Evolutionary conservation across 257 asterid genomes (phyloP), one percentile per base, ranked within the genome.

Genomic region (Solanum appendiculatum): DNA sequence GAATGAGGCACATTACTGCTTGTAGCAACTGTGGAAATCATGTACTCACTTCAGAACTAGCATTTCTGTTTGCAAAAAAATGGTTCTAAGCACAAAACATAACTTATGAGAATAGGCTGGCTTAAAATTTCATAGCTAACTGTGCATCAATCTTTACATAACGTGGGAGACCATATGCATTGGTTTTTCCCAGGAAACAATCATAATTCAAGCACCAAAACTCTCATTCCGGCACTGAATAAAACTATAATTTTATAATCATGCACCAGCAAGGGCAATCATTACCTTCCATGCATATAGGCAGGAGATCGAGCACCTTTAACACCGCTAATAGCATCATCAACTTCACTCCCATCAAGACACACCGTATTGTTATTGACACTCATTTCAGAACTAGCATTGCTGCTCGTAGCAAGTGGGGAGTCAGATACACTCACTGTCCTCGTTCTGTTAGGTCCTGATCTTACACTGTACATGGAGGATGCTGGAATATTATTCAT

Each of bases 201-300:
- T 81, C 1, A 81, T 81, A 48, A 51, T 81, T 48, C 85, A 48
- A 20, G 44, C 9, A 37, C 85, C 69, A 81, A 81, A 48, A 48
- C 85, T 51, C 1, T 80, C 42, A 48, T 46, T 48, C 85, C 6
- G 21, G 21, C 44, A 31, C 68, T 81, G 21, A 31, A 48, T 48
- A 6, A 27, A 29, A 10, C 69, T 48, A 81, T 10, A 81, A 81
- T 48, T 29, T 31, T 31, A 70, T 48, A 18, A 81, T 48, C 85
- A 3, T 46, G 42, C 72, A 72, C 23, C 73, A 51, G 9, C 21
- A 33, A 72, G 82, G 73, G 21, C 39, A 25, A 31, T 46, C 58
- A 86, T 94, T 94, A 95, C 96, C 97, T 92, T 87, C 94, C 97
- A 40, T 84, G 94, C 88, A 92, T 87, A 88, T 91, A 92, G 87